phyloP scores from a whole-genome alignment of 805 yeast genomes.

The Danielia reshetovae region DNA sequence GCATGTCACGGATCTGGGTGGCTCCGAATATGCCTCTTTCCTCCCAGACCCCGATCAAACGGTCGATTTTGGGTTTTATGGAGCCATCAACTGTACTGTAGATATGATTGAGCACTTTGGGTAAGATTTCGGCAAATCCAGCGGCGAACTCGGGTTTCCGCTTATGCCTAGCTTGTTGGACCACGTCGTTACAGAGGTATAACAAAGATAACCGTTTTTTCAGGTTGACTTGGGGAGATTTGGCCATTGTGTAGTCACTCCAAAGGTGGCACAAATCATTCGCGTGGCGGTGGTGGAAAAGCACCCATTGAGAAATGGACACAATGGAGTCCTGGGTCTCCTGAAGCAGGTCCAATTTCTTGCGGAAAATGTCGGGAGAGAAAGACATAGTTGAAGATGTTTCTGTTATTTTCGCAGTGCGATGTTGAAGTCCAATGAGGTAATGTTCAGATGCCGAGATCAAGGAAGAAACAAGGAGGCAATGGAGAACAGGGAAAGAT shows the following conservation, averaged over 20 bases:
- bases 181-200: slow-evolving; percentile 76
- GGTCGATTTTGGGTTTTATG: slow-evolving; percentile 45
- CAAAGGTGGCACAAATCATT: slow-evolving; percentile 50
- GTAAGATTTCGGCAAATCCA: slow-evolving; percentile 52
- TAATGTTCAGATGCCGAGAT: too few relatives aligned
- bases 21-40: slow-evolving; percentile 45
- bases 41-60: slow-evolving; percentile 56
- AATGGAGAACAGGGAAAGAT: neutral
- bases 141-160: slow-evolving; percentile 53
- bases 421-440: neutral
- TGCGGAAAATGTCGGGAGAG: slow-evolving; percentile 45
- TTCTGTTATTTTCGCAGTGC: neutral
- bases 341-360: slow-evolving; percentile 44
- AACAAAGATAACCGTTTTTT: slow-evolving; percentile 51
- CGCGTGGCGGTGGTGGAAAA: slow-evolving; percentile 63
- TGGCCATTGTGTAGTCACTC: slow-evolving; percentile 35
- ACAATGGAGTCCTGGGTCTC: slow-evolving; percentile 73
- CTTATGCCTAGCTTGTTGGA: slow-evolving; percentile 70
- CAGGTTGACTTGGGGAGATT: slow-evolving; percentile 5
- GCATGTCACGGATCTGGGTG: slow-evolving; percentile 26
- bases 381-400: slow-evolving; percentile 39
- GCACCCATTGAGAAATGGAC: slow-evolving; percentile 68
- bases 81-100: slow-evolving; percentile 26
- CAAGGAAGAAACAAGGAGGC: too few relatives aligned
- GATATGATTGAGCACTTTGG: slow-evolving; percentile 33